Evolutionary conservation across 495 filamentous ascomycete species (phyloP), one percentile per base, ranked within the genome.

Genomic region (Penicillium coprophilum): DNA sequence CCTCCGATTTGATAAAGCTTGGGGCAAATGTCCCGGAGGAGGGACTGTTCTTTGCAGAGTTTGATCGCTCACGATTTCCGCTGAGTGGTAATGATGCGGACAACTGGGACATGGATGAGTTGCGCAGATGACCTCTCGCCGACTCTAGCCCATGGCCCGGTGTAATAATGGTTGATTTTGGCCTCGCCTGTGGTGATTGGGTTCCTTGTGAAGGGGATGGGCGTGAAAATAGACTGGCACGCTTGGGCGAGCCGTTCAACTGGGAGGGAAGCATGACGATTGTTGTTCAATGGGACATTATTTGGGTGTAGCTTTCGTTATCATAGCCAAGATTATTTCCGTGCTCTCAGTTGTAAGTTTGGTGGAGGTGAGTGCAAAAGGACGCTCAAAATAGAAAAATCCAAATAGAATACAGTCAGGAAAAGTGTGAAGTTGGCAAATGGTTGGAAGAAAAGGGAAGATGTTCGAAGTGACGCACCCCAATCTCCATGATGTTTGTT

Each of bases 1-100:
- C 87, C 57, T 93, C 90, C 2, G 85, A 80, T 65, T 92, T 95
- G 71, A 99, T 97, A 68, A 97, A 97, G 15, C 87, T 87, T 5
- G 95, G 94, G 36, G 95, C 92, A 75, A 99, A 99, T 23, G 94
- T 99, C 46, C 83, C 87, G 0, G 77, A 82, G 0, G 85, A 78
- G 67, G 71, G 62, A 75, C 75, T 72, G 64, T 77, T 76, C 65
- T 74, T 81, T 23, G 70, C 74, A 3, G 90, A 92, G 55, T 85
- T 79, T 8, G 86, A 85, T 11, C 90, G 82, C 48, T 78, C 59
- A 44, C 71, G 60, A 34, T 28, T 68, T 58, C 63, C 48, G 34
- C 49, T 59, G 52, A 65, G 45, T 20, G 68, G 64, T 24, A 63
- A 52, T 6, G 60, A 59, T 43, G 67, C 62, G 51, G 68, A 74